These are phyloP conservation scores for Alnus glutinosa DNA, from an alignment of 306 rosid species.

Conservation along the genomic window DNA sequence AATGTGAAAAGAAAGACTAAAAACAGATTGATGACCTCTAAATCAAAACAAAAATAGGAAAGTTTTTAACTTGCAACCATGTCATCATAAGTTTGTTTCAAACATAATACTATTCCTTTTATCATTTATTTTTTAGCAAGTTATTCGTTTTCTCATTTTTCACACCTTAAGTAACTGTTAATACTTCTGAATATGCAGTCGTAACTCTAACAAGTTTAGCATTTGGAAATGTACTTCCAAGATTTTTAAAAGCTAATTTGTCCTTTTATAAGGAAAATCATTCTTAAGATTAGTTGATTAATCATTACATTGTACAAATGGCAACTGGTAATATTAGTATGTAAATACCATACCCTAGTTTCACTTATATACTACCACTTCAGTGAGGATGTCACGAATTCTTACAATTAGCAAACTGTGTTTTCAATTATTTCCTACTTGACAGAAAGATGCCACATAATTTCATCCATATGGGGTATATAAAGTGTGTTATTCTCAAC, in stretches of 20 bases:
- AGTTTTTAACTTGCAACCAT: neutral
- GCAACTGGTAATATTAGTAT: neutral
- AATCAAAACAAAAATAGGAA: neutral
- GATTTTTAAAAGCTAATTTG: neutral
- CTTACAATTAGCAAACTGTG: neutral
- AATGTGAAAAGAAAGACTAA: neutral
- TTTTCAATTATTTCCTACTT: neutral
- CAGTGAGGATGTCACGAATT: neutral
- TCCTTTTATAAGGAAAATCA: neutral
- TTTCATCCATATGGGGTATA: neutral
- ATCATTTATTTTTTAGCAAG: neutral
- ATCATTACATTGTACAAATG: neutral
- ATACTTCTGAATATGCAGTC: neutral
- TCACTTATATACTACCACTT: slow-evolving; percentile 2
- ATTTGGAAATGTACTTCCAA: neutral
- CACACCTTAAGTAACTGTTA: neutral
- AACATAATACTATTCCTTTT: neutral
- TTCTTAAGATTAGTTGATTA: neutral
- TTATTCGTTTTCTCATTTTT: neutral
- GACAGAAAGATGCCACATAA: neutral
- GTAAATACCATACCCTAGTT: neutral
- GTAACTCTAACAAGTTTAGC: neutral
- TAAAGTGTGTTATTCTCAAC: neutral
- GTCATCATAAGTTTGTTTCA: neutral
- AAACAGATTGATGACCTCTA: neutral